A percentile compares a stretch with the other conserved stretches of the same genome.
phyloP scores from a whole-genome alignment of 129 eudicot species.

The Ambrosia trifida region DNA sequence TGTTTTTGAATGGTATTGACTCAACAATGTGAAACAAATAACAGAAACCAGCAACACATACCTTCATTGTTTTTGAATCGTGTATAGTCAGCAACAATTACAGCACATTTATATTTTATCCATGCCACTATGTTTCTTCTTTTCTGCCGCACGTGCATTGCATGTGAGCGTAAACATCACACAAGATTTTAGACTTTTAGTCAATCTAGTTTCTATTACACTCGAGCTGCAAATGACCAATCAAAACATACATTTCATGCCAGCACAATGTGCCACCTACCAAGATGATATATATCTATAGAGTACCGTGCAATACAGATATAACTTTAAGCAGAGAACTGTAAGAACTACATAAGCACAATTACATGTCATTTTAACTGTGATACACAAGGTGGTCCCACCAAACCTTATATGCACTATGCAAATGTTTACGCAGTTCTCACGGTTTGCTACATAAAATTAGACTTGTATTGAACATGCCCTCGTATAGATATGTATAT shows the following conservation, averaged over 20 bases:
- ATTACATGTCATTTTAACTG: neutral
- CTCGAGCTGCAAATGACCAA: too few relatives aligned
- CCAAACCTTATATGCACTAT: neutral
- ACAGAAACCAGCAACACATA: neutral
- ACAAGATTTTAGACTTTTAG: too few relatives aligned
- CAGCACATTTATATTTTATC: neutral
- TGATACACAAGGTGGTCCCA: too few relatives aligned
- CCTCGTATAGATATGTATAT: neutral
- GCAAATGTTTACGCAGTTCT: neutral
- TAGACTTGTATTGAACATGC: neutral
- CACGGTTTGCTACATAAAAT: neutral
- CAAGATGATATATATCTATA: too few relatives aligned
- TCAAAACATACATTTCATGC: too few relatives aligned
- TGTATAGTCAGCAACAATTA: neutral
- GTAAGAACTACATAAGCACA: neutral
- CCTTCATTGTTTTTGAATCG: neutral
- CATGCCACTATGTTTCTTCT: neutral
- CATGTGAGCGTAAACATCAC: too few relatives aligned
- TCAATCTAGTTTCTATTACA: too few relatives aligned
- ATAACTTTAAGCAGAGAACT: neutral
- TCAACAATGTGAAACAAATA: too few relatives aligned
- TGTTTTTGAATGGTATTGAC: too few relatives aligned
- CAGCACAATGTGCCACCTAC: neutral
- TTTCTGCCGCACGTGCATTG: neutral
- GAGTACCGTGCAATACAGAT: too few relatives aligned